These are phyloP conservation scores for Neurospora sp. DNA, from an alignment of 495 filamentous ascomycete species.

Conservation along the genomic window DNA sequence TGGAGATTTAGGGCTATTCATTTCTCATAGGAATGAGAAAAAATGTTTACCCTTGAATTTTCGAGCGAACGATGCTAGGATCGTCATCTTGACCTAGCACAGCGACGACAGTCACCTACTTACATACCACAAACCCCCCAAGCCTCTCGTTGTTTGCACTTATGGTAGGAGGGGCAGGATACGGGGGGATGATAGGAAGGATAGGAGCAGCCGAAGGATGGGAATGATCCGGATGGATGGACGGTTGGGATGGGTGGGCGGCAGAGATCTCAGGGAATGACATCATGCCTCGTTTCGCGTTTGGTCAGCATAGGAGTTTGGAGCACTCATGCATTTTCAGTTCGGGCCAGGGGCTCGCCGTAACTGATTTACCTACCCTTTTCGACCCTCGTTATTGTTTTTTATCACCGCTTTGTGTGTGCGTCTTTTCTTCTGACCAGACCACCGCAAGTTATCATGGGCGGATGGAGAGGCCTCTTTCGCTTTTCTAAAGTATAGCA, in stretches of 20 bases:
- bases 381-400: constrained; percentile 1
- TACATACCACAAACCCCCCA: neutral
- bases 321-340: constrained; percentile 6
- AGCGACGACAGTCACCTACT: neutral
- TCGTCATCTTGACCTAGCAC: neutral
- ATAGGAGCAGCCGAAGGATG: neutral
- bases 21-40: constrained; percentile 1
- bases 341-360: neutral
- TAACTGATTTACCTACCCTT: constrained; percentile 1
- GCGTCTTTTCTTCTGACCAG: neutral
- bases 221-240: neutral
- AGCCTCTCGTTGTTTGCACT: neutral
- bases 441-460: neutral
- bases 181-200: neutral
- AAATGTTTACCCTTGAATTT: neutral
- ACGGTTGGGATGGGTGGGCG: neutral
- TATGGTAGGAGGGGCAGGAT: neutral
- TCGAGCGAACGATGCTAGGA: neutral
- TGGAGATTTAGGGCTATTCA: neutral
- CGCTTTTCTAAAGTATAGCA: neutral
- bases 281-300: constrained; percentile 4
- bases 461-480: neutral
- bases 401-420: neutral
- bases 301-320: constrained; percentile 22
- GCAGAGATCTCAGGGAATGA: neutral